These are phyloP conservation scores for Shiraia sp. DNA, from an alignment of 2,329 filamentous ascomycete species.

Conservation along the genomic window DNA sequence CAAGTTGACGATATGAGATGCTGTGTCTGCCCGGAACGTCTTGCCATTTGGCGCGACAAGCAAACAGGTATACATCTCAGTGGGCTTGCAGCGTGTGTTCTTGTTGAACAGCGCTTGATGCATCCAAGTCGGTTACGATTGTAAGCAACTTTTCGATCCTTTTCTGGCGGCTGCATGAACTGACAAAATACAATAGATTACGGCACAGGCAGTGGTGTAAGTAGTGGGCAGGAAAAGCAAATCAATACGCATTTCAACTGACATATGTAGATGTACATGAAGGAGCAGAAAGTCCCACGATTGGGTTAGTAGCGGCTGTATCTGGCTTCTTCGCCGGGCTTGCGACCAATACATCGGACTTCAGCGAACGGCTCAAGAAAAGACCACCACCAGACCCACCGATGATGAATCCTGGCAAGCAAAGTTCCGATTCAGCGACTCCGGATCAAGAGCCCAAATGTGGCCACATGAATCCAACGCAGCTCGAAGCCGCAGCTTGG, in stretches of 20 bases:
- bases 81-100: conserved; percentile 14
- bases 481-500: no score
- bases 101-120: conserved; percentile 8
- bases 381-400: not conserved
- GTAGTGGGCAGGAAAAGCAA: not conserved
- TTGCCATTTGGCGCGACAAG: conserved; percentile 24
- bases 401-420: not conserved
- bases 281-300: conserved; percentile 16
- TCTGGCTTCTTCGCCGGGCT: conserved; percentile 12
- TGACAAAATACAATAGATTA: conserved; percentile 5
- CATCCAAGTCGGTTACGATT: conserved; percentile 15
- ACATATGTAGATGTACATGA: conserved; percentile 18
- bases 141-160: conserved; percentile 4
- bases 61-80: conserved; percentile 21
- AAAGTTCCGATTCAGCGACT: no score
- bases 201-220: conserved; percentile 26
- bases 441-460: no score
- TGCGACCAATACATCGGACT: conserved; percentile 15
- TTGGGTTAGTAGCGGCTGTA: conserved; percentile 16
- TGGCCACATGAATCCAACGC: no score
- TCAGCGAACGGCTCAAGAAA: conserved; percentile 12
- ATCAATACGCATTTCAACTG: not conserved
- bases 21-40: conserved; percentile 20
- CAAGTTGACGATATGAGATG: conserved; percentile 21
- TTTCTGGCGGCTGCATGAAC: not conserved